Percentiles rank a stretch among this genome's conserved stretches.
phyloP scores from a whole-genome alignment of 2,329 filamentous ascomycete species.

The Chlorencoelia australis region DNA sequence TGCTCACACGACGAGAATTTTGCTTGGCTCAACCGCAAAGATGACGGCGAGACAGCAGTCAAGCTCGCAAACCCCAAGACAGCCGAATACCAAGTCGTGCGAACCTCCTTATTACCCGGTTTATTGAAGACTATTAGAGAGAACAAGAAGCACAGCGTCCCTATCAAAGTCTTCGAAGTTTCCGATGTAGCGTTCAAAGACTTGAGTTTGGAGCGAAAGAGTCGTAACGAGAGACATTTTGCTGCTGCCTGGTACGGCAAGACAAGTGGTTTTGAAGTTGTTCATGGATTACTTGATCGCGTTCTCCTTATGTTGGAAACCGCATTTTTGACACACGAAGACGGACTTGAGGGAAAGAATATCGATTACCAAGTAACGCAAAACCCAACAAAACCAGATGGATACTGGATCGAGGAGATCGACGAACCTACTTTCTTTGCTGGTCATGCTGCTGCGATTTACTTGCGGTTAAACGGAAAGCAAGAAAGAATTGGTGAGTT shows the following conservation, averaged over 20 bases:
- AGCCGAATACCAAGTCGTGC: slow-evolving; percentile 83
- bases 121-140: slow-evolving; percentile 88
- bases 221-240: slow-evolving; percentile 88
- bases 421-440: slow-evolving; percentile 86
- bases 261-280: slow-evolving; percentile 86
- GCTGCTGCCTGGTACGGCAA: slow-evolving; percentile 95
- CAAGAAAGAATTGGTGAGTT: slow-evolving; percentile 75
- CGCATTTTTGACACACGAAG: slow-evolving; percentile 67
- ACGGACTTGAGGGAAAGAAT: slow-evolving; percentile 45
- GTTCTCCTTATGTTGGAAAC: slow-evolving; percentile 86
- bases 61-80: slow-evolving; percentile 89
- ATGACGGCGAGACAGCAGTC: slow-evolving; percentile 75
- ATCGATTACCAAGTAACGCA: slow-evolving; percentile 43
- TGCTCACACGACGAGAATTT: slow-evolving; percentile 99
- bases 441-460: slow-evolving; percentile 79
- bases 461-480: slow-evolving; percentile 65
- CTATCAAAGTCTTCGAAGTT: slow-evolving; percentile 87
- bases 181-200: slow-evolving; percentile 92
- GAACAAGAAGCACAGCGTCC: slow-evolving; percentile 80
- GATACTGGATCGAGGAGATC: slow-evolving; percentile 92
- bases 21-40: slow-evolving; percentile 80
- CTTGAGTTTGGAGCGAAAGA: slow-evolving; percentile 67
- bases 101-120: slow-evolving; percentile 76
- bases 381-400: slow-evolving; percentile 50
- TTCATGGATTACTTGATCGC: slow-evolving; percentile 88